Percentiles rank a stretch among this genome's conserved stretches.
phyloP scores from a whole-genome alignment of 306 rosid species.

The Citrullus mucosospermus region DNA sequence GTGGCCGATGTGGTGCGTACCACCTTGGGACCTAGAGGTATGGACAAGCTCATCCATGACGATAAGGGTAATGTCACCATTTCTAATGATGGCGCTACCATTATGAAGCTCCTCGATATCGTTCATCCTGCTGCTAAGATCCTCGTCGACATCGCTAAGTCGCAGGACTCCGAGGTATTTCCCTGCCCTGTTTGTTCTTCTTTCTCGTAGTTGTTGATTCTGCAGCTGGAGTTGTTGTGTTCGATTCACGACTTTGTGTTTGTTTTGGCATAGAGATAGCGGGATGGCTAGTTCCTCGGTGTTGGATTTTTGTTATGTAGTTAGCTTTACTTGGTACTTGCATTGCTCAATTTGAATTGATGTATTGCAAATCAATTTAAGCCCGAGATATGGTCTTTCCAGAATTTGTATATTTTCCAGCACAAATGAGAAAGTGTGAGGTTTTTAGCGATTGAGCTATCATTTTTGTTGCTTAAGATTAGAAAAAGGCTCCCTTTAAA shows the following conservation, averaged over 20 bases:
- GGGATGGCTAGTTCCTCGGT: background rate
- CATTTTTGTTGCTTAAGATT: background rate
- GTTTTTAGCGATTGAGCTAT: background rate
- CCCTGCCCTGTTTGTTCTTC: background rate
- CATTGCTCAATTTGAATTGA: background rate
- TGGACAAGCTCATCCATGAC: constrained; percentile 96
- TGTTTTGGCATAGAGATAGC: background rate
- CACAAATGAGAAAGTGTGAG: background rate
- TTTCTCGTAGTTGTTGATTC: background rate
- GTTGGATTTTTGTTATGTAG: background rate
- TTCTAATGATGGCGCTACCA: constrained; percentile 95
- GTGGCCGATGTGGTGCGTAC: constrained; percentile 89
- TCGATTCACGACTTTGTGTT: background rate
- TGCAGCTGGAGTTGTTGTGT: background rate
- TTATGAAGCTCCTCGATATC: constrained; percentile 89
- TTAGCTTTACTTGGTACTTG: background rate
- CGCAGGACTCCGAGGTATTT: constrained; percentile 91
- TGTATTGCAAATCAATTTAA: background rate
- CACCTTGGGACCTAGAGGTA: constrained; percentile 91
- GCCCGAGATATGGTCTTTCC: background rate
- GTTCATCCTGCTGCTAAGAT: constrained; percentile 97
- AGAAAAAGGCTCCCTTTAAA: background rate
- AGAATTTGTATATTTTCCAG: background rate
- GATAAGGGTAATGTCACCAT: constrained; percentile 86
- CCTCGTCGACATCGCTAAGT: constrained; percentile 89